phyloP scores from a whole-genome alignment of 228 moss, liverwort and hornwort species.

The Sphagnum fallax region DNA sequence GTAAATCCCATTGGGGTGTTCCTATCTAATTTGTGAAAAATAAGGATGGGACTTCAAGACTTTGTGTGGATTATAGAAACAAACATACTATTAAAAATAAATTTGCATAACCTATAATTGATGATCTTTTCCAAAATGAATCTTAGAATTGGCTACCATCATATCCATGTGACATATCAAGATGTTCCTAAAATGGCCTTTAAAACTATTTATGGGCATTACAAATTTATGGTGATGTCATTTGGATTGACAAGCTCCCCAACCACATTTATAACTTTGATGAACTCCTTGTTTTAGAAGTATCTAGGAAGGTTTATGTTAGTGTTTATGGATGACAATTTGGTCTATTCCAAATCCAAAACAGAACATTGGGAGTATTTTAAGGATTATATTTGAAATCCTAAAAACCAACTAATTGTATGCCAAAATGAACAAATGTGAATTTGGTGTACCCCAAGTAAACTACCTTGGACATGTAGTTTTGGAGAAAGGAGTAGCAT shows the following conservation, averaged over 20 bases:
- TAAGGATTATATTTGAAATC: neutral
- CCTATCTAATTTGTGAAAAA: neutral
- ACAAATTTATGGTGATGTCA: constrained; percentile 2
- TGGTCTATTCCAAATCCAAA: neutral
- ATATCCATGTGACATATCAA: neutral
- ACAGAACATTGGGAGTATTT: neutral
- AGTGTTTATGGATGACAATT: neutral
- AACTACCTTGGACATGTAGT: neutral
- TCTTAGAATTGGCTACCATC: neutral
- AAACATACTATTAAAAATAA: neutral
- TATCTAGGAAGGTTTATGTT: neutral
- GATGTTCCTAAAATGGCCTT: neutral
- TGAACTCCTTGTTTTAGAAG: neutral
- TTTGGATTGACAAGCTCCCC: constrained; percentile 1
- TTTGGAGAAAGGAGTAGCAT: neutral
- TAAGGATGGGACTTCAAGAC: neutral
- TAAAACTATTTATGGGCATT: neutral
- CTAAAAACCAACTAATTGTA: neutral
- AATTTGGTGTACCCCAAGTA: neutral
- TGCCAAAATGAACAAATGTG: neutral
- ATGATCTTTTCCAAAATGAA: neutral
- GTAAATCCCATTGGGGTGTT: neutral
- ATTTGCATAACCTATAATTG: neutral
- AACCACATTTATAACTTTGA: neutral
- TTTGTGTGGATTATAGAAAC: constrained; percentile 2